Conservation (phyloP, 2,329 filamentous ascomycete genomes). For the Zasmidium citrigriseum region DNA sequence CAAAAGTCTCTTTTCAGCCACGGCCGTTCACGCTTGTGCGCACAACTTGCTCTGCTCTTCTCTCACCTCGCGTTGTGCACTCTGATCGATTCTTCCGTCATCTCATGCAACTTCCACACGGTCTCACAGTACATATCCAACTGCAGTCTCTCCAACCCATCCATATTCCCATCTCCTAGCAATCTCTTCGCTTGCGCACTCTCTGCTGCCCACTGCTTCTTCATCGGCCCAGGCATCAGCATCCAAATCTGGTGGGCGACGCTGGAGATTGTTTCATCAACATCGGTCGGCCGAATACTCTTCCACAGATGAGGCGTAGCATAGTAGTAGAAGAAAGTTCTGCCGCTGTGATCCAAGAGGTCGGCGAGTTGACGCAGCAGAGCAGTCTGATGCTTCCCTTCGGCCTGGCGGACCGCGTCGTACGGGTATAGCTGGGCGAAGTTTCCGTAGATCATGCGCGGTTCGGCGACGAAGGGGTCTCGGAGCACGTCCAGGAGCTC, state of each 20-base stretch:
- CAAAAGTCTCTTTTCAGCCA: too few relatives aligned
- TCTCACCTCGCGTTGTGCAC: neutral
- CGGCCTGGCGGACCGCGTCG: slow-evolving; percentile 11
- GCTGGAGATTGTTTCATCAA: slow-evolving; percentile 17
- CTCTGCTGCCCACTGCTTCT: slow-evolving; percentile 14
- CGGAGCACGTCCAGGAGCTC: slow-evolving; percentile 17
- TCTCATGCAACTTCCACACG: slow-evolving; percentile 19
- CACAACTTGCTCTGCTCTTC: neutral
- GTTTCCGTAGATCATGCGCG: slow-evolving; percentile 22
- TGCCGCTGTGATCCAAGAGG: slow-evolving; percentile 17
- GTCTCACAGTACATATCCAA: slow-evolving; percentile 15
- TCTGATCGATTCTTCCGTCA: slow-evolving; percentile 4
- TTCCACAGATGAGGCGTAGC: slow-evolving; percentile 20
- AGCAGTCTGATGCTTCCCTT: slow-evolving; percentile 19
- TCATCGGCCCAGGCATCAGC: slow-evolving; percentile 4
- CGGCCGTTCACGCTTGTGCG: too few relatives aligned
- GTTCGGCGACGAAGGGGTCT: slow-evolving; percentile 12
- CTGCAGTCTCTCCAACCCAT: slow-evolving; percentile 15
- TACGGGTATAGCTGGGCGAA: slow-evolving; percentile 20
- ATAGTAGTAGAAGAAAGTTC: slow-evolving; percentile 23
- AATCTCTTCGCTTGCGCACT: slow-evolving; percentile 13
- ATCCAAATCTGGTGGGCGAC: slow-evolving; percentile 17
- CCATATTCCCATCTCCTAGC: slow-evolving; percentile 20
- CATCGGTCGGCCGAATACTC: slow-evolving; percentile 11
- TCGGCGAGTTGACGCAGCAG: slow-evolving; percentile 23